Evolutionary conservation across 106 monocot species (phyloP).

Genomic region (Allium sativum): DNA sequence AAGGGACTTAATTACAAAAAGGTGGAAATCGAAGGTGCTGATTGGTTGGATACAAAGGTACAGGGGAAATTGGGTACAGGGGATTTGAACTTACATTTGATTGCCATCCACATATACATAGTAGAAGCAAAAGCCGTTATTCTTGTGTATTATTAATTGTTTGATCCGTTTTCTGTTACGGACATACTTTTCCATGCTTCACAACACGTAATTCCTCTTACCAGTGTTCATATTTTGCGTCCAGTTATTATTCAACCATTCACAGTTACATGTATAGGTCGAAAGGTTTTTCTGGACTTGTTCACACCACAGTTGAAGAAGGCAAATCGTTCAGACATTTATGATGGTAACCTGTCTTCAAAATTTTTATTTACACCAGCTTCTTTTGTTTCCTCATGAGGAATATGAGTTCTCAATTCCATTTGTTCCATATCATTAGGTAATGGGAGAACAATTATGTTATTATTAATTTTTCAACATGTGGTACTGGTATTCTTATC

Average conservation of each 20-base stretch:
- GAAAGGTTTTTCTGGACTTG: conserved; percentile 73
- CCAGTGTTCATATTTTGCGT: too few species aligned
- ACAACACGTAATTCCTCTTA: conserved; percentile 36
- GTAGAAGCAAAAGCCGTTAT: too few species aligned
- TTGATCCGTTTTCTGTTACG: not conserved
- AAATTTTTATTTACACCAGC: too few species aligned
- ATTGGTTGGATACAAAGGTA: too few species aligned
- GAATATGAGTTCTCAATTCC: too few species aligned
- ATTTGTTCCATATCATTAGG: conserved; percentile 15
- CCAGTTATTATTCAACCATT: not conserved
- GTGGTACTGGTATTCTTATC: conserved; percentile 34
- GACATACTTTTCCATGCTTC: conserved; percentile 56
- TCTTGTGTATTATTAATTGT: too few species aligned
- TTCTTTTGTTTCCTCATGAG: too few species aligned
- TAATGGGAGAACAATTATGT: conserved; percentile 31
- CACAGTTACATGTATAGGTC: conserved; percentile 22
- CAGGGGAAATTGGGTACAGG: too few species aligned
- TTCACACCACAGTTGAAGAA: conserved; percentile 37
- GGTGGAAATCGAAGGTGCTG: too few species aligned
- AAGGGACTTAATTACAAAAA: too few species aligned
- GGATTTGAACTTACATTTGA: too few species aligned
- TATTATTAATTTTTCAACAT: conserved; percentile 51
- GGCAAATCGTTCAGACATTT: conserved; percentile 27
- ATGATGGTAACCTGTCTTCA: conserved; percentile 27
- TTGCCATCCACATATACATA: too few species aligned